Conservation (phyloP, 371 early-diverging fungal species). For the Mucor mucedo region DNA sequence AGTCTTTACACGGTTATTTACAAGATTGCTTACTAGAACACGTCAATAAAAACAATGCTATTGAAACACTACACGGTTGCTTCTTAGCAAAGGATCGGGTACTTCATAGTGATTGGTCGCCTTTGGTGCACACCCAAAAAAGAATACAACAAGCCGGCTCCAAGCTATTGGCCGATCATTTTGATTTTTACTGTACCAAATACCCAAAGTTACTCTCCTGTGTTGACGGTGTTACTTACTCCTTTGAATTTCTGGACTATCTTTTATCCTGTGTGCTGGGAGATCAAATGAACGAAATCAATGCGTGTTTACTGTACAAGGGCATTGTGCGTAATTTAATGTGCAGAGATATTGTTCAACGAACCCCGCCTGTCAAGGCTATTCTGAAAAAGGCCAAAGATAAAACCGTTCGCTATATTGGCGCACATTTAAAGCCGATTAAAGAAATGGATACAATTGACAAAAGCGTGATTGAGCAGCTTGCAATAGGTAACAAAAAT, state of each 20-base stretch:
- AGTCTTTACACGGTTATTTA: conserved; percentile 25
- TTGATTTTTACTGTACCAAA: conserved; percentile 34
- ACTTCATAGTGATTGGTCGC: not conserved
- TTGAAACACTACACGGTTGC: conserved; percentile 39
- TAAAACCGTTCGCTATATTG: conserved; percentile 27
- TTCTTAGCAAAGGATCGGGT: conserved; percentile 22
- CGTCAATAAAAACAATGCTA: conserved; percentile 37
- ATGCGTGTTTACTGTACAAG: conserved; percentile 31
- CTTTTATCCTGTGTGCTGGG: conserved; percentile 24
- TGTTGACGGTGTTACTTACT: conserved; percentile 41
- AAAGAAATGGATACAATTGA: conserved; percentile 32
- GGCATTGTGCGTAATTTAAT: conserved; percentile 38
- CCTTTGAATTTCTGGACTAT: conserved; percentile 34
- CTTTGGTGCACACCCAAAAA: not conserved
- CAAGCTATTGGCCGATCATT: conserved; percentile 27
- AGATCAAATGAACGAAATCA: conserved; percentile 29
- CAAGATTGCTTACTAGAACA: conserved; percentile 21
- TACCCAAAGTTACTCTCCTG: conserved; percentile 40
- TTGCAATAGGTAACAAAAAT: conserved; percentile 34
- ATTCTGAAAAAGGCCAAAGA: conserved; percentile 31
- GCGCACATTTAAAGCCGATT: conserved; percentile 17
- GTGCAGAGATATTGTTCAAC: conserved; percentile 35
- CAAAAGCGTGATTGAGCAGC: conserved; percentile 20
- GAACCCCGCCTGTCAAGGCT: conserved; percentile 19
- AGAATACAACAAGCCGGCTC: conserved; percentile 12